Evolutionary conservation across 2,329 filamentous ascomycete species (phyloP).

Genomic region (Fusarium subglutinans): DNA sequence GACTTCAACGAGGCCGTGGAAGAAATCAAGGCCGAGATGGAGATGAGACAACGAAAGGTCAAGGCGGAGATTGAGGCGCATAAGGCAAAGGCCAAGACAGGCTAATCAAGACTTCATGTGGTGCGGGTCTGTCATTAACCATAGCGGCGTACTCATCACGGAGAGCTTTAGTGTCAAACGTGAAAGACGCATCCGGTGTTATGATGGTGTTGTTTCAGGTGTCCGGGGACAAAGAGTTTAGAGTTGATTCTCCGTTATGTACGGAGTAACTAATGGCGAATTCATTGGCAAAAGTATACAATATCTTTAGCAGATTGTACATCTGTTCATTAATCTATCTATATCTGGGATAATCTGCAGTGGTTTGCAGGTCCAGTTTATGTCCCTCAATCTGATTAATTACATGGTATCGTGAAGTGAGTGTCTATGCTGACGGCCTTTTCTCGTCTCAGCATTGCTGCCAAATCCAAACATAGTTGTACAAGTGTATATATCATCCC

Average conservation of each 20-base stretch:
- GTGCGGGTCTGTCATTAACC: not conserved
- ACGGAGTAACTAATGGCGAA: not conserved
- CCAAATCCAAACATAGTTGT: conserved; percentile 37
- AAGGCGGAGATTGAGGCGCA: conserved; percentile 70
- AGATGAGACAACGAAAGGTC: conserved; percentile 52
- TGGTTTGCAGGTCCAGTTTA: conserved; percentile 10
- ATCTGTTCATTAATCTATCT: conserved; percentile 40
- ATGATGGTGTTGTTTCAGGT: conserved; percentile 7
- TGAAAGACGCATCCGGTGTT: not conserved
- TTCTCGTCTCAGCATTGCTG: conserved; percentile 25
- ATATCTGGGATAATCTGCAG: conserved; percentile 17
- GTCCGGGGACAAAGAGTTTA: not conserved
- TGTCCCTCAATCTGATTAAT: conserved; percentile 23
- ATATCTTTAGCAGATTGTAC: conserved; percentile 15
- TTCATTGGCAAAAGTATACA: not conserved
- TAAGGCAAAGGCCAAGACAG: conserved; percentile 41
- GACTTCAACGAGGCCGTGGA: conserved; percentile 82
- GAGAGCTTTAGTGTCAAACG: not conserved
- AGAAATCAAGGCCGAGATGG: conserved; percentile 79
- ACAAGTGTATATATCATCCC: conserved; percentile 30
- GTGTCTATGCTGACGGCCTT: conserved; percentile 32
- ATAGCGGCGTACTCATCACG: not conserved
- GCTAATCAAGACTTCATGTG: not conserved
- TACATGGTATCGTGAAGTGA: conserved; percentile 43
- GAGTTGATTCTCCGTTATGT: not conserved